Conservation (phyloP, 1,284 basidiomycete genomes). For the Ustilago crameri region DNA sequence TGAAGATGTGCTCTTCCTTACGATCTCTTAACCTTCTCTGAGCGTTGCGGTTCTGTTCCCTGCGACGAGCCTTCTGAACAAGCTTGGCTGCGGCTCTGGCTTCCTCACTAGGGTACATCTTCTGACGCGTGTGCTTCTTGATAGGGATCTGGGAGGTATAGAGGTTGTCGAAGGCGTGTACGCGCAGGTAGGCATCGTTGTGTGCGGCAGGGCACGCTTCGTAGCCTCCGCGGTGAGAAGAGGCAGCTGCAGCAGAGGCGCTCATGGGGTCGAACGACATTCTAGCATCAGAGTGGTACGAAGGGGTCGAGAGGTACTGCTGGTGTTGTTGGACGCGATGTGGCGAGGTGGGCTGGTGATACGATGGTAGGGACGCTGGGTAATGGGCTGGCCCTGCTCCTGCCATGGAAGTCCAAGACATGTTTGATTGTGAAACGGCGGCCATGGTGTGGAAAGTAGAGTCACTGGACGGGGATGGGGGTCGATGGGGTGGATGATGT, state of each 20-base stretch:
- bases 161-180: slow-evolving; percentile 1
- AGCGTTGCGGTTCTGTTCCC: slow-evolving; percentile 42
- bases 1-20: slow-evolving; percentile 43
- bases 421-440: neutral
- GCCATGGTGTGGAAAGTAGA: neutral
- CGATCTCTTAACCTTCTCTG: slow-evolving; percentile 33
- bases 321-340: neutral
- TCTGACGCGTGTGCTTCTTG: slow-evolving; percentile 13
- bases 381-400: neutral
- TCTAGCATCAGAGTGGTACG: slow-evolving; percentile 2
- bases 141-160: slow-evolving; percentile 11
- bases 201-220: slow-evolving; percentile 4
- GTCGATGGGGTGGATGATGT: too few relatives aligned
- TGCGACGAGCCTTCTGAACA: slow-evolving; percentile 25
- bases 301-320: neutral
- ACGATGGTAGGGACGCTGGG: neutral
- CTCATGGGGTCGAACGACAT: slow-evolving; percentile 4
- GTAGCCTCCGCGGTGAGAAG: slow-evolving; percentile 2
- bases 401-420: neutral
- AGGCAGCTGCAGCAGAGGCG: neutral
- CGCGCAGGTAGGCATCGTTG: slow-evolving; percentile 2
- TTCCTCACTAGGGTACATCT: slow-evolving; percentile 26
- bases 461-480: too few relatives aligned
- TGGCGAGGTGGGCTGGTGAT: neutral
- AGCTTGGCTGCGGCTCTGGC: slow-evolving; percentile 29